Percentiles rank a stretch among this genome's conserved stretches.
These are phyloP conservation scores for Chaetomium sp. DNA, from an alignment of 2,329 filamentous ascomycete species.

Conservation along the genomic window DNA sequence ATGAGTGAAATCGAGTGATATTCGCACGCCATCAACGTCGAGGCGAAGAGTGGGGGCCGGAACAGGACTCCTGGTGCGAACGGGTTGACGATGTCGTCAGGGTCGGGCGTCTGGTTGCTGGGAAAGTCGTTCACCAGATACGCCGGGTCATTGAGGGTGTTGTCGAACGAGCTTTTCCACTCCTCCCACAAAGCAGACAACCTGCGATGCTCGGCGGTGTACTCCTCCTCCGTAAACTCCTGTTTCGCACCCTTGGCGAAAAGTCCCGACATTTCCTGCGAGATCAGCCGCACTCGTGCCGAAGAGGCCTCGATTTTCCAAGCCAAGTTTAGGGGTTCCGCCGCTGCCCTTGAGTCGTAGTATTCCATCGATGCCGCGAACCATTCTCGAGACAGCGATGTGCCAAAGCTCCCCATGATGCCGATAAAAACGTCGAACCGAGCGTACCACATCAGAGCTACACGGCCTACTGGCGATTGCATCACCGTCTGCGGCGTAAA, in stretches of 20 bases:
- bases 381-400: conserved; percentile 76
- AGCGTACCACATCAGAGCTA: conserved; percentile 84
- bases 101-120: conserved; percentile 52
- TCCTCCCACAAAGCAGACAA: conserved; percentile 50
- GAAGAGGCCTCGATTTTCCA: conserved; percentile 70
- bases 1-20: conserved; percentile 78
- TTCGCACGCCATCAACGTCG: conserved; percentile 75
- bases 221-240: conserved; percentile 66
- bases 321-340: conserved; percentile 63
- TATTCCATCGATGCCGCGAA: conserved; percentile 66
- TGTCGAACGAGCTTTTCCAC: conserved; percentile 61
- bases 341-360: conserved; percentile 59
- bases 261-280: conserved; percentile 77
- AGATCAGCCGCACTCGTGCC: conserved; percentile 69
- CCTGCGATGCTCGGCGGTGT: conserved; percentile 60
- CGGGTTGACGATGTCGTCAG: conserved; percentile 72
- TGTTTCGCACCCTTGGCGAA: conserved; percentile 69
- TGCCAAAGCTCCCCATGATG: conserved; percentile 77
- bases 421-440: conserved; percentile 85
- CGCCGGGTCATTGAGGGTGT: conserved; percentile 60
- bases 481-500: conserved; percentile 76
- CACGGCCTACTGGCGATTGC: conserved; percentile 68
- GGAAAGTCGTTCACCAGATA: conserved; percentile 67
- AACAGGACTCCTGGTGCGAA: conserved; percentile 71
- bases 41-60: conserved; percentile 68